Evolutionary conservation across 192 early-diverging fungal species (phyloP), one percentile per base, ranked within the genome.

Genomic region (Backusella australiensis): DNA sequence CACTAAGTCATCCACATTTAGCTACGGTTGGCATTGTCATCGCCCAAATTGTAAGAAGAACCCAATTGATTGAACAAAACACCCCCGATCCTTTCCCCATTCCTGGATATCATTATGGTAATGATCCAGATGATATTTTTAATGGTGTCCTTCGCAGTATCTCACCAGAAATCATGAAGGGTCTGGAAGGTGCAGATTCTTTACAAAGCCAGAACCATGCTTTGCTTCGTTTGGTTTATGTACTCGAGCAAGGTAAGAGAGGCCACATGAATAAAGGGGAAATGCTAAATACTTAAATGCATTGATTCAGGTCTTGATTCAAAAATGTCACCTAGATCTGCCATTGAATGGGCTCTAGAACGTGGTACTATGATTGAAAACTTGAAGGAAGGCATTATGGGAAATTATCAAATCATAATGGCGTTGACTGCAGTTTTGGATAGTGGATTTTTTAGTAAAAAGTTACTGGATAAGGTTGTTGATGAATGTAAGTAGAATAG

Each of bases 11-110:
- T 26, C 49, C 19, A 19, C n/a, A 35, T 7, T 44, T 49, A 83
- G 82, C 90, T 3, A 91, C 90, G 34, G 86, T 88, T 68, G 86
- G 87, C 11, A 91, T 88, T 84, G 80, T 90, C 12, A 78, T 89
- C 9, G 88, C 87, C 2, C 75, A 86, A 34, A 83, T 91, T 32
- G 83, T 91, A 21, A 79, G 90, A n/a, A 75, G 87, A n/a, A 79
- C 85, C 6, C 84, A 88, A 69, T 26, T 89, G 38, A 77, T 89
- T 7, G 77, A 74, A 72, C 49, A 63, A 39, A 78, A 79, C 49
- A 34, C 42, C 0, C 70, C 77, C 6, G 86, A 86, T 67, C 84
- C 88, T 14, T 86, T 83, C 46, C 82, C 85, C 14, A 70, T 80
- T 19, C 63, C 72, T 23, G 77, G 83, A 6, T 78, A 65, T 46